phyloP scores from a whole-genome alignment of 345 rosid genomes.

The Excoecaria cochinchinensis region DNA sequence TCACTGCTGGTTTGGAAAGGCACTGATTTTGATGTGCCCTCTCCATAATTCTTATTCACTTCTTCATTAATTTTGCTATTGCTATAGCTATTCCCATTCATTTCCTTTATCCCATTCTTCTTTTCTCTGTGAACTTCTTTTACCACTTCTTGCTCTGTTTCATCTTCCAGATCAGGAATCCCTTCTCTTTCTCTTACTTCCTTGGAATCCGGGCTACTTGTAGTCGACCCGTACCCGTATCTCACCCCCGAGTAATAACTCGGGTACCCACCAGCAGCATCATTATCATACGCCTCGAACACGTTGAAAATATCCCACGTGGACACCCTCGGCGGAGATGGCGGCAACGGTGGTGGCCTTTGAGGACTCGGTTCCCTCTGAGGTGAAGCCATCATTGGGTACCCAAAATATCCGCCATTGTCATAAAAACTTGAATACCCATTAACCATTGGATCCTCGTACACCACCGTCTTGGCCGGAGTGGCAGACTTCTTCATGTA shows the following conservation, averaged over 20 bases:
- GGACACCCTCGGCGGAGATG: conserved; percentile 73
- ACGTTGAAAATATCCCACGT: conserved; percentile 83
- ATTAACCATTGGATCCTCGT: conserved; percentile 50
- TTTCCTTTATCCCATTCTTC: conserved; percentile 32
- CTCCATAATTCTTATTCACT: conserved; percentile 47
- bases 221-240: conserved; percentile 47
- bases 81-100: conserved; percentile 18
- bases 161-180: conserved; percentile 96
- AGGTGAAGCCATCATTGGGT: conserved; percentile 42
- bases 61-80: conserved; percentile 21
- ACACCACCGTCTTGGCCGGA: conserved; percentile 60
- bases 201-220: conserved; percentile 82
- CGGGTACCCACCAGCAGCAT: conserved; percentile 37
- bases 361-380: conserved; percentile 33
- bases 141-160: conserved; percentile 61
- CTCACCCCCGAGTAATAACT: conserved; percentile 25
- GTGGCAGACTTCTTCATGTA: conserved; percentile 76
- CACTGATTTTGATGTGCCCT: conserved; percentile 60
- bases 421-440: conserved; percentile 43
- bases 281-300: conserved; percentile 51
- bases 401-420: conserved; percentile 55
- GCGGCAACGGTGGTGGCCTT: conserved; percentile 53
- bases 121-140: conserved; percentile 42
- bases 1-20: conserved; percentile 41
- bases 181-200: conserved; percentile 95